Conservation (phyloP, 2,329 filamentous ascomycete species). For the Pseudovirgaria hyperparasitica region DNA sequence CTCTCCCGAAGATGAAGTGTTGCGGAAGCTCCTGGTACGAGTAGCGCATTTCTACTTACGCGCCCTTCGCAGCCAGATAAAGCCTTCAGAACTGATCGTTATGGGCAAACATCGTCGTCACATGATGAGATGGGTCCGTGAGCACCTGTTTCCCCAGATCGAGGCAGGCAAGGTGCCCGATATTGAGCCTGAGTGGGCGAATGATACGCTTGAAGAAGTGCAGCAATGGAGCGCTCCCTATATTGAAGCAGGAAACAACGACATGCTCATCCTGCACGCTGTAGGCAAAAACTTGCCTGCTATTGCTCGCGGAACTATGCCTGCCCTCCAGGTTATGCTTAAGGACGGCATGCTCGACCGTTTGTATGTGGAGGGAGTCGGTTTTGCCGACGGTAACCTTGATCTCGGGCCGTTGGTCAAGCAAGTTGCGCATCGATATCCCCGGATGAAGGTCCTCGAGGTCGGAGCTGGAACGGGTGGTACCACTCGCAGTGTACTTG, state of each 20-base stretch:
- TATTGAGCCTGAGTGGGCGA: conserved; percentile 1
- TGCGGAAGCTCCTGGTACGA: conserved; percentile 4
- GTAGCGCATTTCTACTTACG: conserved; percentile 4
- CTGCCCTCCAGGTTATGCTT: conserved; percentile 1
- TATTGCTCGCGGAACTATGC: not conserved
- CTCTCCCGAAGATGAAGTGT: conserved; percentile 3
- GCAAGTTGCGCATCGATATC: conserved; percentile 3
- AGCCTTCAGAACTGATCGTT: conserved; percentile 1
- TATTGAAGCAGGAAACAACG: conserved; percentile 1
- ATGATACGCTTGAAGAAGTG: conserved; percentile 1
- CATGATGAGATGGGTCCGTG: conserved; percentile 1
- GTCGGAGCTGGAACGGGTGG: conserved; percentile 7
- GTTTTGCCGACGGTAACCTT: conserved; percentile 1
- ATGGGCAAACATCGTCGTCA: conserved; percentile 3
- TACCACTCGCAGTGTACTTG: conserved; percentile 1
- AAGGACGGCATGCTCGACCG: conserved; percentile 5
- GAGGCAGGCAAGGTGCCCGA: not conserved
- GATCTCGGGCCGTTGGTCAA: not conserved
- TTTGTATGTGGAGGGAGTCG: conserved; percentile 3
- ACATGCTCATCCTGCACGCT: too few species aligned
- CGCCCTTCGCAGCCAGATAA: conserved; percentile 2
- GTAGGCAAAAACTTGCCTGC: conserved; percentile 3
- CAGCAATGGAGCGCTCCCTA: not conserved
- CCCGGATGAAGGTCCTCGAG: conserved; percentile 6
- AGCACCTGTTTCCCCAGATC: conserved; percentile 1